Evolutionary conservation across 1,284 basidiomycete genomes (phyloP).

Genomic region (Ceratobasidium sp.): DNA sequence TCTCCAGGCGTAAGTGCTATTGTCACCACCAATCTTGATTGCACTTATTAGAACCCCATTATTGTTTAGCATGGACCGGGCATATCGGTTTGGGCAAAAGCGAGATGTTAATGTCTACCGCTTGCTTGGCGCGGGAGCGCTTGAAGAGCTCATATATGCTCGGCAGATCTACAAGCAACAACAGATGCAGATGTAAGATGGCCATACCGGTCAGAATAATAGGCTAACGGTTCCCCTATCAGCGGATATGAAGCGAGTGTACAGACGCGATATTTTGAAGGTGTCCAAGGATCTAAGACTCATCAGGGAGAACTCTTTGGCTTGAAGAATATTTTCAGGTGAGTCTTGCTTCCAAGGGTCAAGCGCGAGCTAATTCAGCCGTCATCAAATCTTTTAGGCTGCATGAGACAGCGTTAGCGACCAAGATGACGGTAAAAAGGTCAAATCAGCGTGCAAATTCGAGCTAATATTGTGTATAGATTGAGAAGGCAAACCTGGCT

Average conservation of each 20-base stretch:
- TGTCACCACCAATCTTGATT: background rate
- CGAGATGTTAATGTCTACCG: slow-evolving; percentile 89
- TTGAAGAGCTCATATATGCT: slow-evolving; percentile 86
- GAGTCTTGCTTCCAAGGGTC: background rate
- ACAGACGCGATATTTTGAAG: slow-evolving; percentile 85
- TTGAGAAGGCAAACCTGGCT: slow-evolving; percentile 77
- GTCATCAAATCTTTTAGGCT: slow-evolving; percentile 55
- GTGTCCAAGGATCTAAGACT: slow-evolving; percentile 79
- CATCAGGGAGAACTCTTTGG: slow-evolving; percentile 88
- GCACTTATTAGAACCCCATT: background rate
- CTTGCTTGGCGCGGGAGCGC: slow-evolving; percentile 85
- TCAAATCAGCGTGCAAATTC: background rate
- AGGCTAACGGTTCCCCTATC: background rate
- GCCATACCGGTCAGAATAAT: background rate
- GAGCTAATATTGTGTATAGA: slow-evolving; percentile 61
- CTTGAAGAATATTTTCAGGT: slow-evolving; percentile 82
- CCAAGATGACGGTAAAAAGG: slow-evolving; percentile 64
- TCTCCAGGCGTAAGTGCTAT: slow-evolving; percentile 71
- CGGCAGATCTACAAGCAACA: slow-evolving; percentile 92
- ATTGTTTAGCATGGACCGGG: slow-evolving; percentile 77
- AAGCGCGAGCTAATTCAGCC: background rate
- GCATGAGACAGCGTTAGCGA: slow-evolving; percentile 79
- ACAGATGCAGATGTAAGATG: slow-evolving; percentile 77
- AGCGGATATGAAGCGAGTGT: slow-evolving; percentile 82
- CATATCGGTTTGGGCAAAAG: slow-evolving; percentile 89